Evolutionary conservation across 176 grass and related monocot species (phyloP), one percentile per base, ranked within the genome.

Genomic region (Pontederia paniculata): DNA sequence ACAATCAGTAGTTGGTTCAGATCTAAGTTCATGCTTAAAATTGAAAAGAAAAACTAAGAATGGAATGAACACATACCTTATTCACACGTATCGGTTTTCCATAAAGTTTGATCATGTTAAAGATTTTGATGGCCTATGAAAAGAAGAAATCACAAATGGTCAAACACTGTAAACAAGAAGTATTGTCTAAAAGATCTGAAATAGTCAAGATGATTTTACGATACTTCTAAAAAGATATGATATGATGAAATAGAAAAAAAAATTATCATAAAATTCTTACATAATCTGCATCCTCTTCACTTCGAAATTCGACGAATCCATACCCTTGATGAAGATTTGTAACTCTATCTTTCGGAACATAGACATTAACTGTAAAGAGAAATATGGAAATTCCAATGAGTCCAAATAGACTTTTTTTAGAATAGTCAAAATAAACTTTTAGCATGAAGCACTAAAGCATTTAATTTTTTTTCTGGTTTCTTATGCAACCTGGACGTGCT

Each of bases 71-170:
- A 37, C 17, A 59, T 21, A 85, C 94, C 83, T 98, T 98, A 58
- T 98, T 98, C 54, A 98, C 94, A 61, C 94, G 83, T 77, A 98
- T 88, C 57, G 94, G 94, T 23, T 98, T 98, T 65, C 94, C 94
- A n/a, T 98, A 98, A 19, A 98, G 81, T 70, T 98, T 98, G 58
- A 98, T 90, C 94, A 98, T 98, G 75, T 98, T 98, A 75, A 98
- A 85, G 75, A 93, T 93, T 57, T 98, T 98, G 75, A 98, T 98
- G 62, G 94, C 87, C 94, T 93, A 58, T 41, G 69, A 52, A 57
- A 76, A 37, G 31, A 15, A 9, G 10, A 12, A 21, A 52, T 16
- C 16, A 54, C 9, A 18, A 52, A 41, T 23, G 9, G 23, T 51
- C 15, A 66, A 78, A 51, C 50, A 5, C 31, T 19, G 45, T 37